Percentiles rank a stretch among this genome's conserved stretches.
Conservation (phyloP, 106 monocot genomes). For the Dendrobium huoshanense region DNA sequence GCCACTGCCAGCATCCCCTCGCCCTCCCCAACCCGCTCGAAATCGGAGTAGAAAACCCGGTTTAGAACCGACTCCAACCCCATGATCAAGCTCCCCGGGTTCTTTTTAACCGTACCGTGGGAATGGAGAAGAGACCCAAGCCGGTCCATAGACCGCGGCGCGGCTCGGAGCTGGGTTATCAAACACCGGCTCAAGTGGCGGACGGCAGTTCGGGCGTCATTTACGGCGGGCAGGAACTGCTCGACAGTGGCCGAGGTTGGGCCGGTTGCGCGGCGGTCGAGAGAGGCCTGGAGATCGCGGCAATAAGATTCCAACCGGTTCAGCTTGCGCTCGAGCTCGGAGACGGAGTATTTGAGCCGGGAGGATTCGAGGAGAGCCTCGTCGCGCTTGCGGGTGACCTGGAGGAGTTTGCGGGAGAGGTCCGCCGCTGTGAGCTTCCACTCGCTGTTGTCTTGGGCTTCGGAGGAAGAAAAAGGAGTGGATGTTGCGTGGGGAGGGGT, state of each 20-base stretch:
- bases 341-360: slow-evolving; percentile 22
- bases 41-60: slow-evolving; percentile 62
- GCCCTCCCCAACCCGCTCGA: slow-evolving; percentile 34
- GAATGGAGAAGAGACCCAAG: slow-evolving; percentile 24
- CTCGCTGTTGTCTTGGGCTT: slow-evolving; percentile 12
- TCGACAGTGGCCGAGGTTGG: slow-evolving; percentile 14
- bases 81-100: slow-evolving; percentile 17
- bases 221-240: slow-evolving; percentile 51
- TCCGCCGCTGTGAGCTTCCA: slow-evolving; percentile 57
- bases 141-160: slow-evolving; percentile 16
- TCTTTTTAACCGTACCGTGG: not conserved
- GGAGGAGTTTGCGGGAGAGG: slow-evolving; percentile 68
- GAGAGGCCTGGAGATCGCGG: slow-evolving; percentile 29
- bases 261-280: slow-evolving; percentile 7
- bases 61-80: slow-evolving; percentile 59
- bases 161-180: slow-evolving; percentile 25
- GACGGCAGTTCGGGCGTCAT: slow-evolving; percentile 44
- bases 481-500: slow-evolving; percentile 13
- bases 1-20: slow-evolving; percentile 19
- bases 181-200: slow-evolving; percentile 50
- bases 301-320: slow-evolving; percentile 42
- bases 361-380: slow-evolving; percentile 36
- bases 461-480: slow-evolving; percentile 20
- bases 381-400: slow-evolving; percentile 46
- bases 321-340: slow-evolving; percentile 80